phyloP scores from a whole-genome alignment of 805 yeast species.

The Kregervanrija delftensis region DNA sequence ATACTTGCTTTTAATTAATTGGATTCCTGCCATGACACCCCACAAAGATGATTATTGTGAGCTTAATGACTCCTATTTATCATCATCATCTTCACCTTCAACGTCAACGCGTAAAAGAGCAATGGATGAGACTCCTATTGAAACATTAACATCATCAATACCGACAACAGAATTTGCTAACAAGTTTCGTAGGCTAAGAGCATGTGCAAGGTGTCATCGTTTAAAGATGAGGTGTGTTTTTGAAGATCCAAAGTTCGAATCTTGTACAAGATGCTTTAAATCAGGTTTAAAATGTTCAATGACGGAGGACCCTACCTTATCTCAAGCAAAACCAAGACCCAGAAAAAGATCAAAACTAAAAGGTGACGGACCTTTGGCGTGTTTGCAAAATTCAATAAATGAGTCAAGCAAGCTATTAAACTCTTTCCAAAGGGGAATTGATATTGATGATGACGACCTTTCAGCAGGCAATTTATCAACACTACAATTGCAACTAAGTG shows the following conservation, averaged over 20 bases:
- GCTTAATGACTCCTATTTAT: not conserved
- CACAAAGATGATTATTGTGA: not conserved
- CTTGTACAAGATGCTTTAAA: slow-evolving; percentile 41
- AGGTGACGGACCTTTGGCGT: slow-evolving; percentile 22
- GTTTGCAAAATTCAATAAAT: slow-evolving; percentile 21
- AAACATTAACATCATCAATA: not conserved
- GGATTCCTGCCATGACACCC: too few relatives aligned
- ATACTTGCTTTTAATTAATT: too few relatives aligned
- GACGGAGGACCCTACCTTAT: slow-evolving; percentile 43
- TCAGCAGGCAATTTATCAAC: slow-evolving; percentile 15
- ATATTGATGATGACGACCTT: slow-evolving; percentile 14
- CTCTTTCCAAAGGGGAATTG: slow-evolving; percentile 14
- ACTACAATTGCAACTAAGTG: slow-evolving; percentile 25
- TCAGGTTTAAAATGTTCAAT: slow-evolving; percentile 41
- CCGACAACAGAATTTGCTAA: slow-evolving; percentile 29
- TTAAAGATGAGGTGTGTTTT: slow-evolving; percentile 47
- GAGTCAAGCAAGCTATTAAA: slow-evolving; percentile 20
- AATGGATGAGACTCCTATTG: slow-evolving; percentile 1
- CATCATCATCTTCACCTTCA: not conserved
- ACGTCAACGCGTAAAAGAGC: not conserved
- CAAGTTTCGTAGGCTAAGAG: slow-evolving; percentile 40
- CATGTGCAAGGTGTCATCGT: slow-evolving; percentile 51
- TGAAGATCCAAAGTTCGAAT: slow-evolving; percentile 35
- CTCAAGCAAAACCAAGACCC: slow-evolving; percentile 32
- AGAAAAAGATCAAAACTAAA: slow-evolving; percentile 24